Base-by-base conservation (phyloP, 2,329 filamentous ascomycete species). In the Fusarium sp. region DNA sequence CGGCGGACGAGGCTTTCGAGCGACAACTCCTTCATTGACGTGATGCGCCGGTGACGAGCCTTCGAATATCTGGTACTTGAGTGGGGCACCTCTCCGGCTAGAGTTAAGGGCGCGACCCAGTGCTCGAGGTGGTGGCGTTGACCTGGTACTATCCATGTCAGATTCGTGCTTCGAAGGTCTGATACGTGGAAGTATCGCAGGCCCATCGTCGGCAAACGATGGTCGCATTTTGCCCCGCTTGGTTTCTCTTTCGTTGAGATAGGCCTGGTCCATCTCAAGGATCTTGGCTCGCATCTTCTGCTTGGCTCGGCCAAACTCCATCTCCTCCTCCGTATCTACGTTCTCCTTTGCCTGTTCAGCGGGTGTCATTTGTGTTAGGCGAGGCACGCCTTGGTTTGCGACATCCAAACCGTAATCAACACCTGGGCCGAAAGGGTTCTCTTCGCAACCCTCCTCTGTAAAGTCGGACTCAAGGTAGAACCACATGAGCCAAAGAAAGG, bases 401-500 rank as follows among this genome's bases (percentile, higher is more conserved):
- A 92, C 89, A 69, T 90, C 88, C 1, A 90, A 84, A 10, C 87
- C 88, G 71, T 93, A 93, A 78, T 92, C 91, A 3, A 93, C 89
- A 14, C 91, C 91, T 13, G 86, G 81, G 0, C 97, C 97, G 78
- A 98, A 99, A 0, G 97, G 97, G 79, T 99, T 99, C 77, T 94
- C 92, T 57, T 94, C 89, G 52, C 95, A 96, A 65, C 94, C 95
- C 78, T 98, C 94, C 77, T 93, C 91, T 0, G 94, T 94, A 77
- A 98, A 98, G 81, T 98, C 95, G 31, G 95, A 98, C 82, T 99
- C 97, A 20, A 99, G 89, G 80, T 99, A 98, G 87, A 97, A 98
- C 97, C 97, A 99, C 91, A 99, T 97, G 73, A 99, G 87, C 97
- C 97, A 99, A 22, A 99, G 85, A 77, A 99, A 99, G 1, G 96